These are phyloP conservation scores for Trichophyton simii DNA, from an alignment of 2,329 filamentous ascomycete genomes.

Conservation along the genomic window DNA sequence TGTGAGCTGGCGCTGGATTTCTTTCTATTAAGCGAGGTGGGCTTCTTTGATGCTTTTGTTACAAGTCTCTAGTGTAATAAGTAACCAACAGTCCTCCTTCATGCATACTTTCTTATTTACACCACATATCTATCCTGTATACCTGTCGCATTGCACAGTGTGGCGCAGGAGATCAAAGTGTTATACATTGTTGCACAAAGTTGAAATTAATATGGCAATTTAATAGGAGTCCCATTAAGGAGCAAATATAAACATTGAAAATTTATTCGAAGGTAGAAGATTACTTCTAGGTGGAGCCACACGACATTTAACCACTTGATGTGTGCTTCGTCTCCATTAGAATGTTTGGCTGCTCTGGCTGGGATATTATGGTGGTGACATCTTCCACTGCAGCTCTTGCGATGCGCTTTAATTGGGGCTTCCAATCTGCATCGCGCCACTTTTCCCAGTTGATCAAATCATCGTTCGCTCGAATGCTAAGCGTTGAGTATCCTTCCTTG, in stretches of 20 bases:
- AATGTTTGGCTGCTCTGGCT: background rate
- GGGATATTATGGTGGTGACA: slow-evolving; percentile 38
- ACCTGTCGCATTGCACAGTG: background rate
- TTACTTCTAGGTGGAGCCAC: background rate
- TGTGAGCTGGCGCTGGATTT: background rate
- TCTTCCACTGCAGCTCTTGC: slow-evolving; percentile 66
- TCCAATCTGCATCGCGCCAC: slow-evolving; percentile 78
- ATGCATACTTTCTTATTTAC: background rate
- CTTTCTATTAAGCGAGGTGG: background rate
- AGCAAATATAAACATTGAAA: too few species aligned
- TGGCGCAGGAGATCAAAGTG: background rate
- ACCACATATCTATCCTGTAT: background rate
- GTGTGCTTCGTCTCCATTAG: background rate
- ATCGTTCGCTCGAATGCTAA: slow-evolving; percentile 81
- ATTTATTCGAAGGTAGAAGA: background rate
- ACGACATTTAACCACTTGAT: background rate
- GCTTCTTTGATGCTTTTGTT: background rate
- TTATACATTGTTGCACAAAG: background rate
- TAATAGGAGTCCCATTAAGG: too few species aligned
- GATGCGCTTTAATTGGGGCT: slow-evolving; percentile 73
- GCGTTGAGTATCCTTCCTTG: slow-evolving; percentile 88
- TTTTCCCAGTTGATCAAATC: slow-evolving; percentile 74
- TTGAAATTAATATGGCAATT: background rate
- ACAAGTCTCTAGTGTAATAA: background rate
- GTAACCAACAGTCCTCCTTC: background rate